Evolutionary conservation across 495 filamentous ascomycete genomes (phyloP).

Genomic region (Beverwykella pulmonaria): DNA sequence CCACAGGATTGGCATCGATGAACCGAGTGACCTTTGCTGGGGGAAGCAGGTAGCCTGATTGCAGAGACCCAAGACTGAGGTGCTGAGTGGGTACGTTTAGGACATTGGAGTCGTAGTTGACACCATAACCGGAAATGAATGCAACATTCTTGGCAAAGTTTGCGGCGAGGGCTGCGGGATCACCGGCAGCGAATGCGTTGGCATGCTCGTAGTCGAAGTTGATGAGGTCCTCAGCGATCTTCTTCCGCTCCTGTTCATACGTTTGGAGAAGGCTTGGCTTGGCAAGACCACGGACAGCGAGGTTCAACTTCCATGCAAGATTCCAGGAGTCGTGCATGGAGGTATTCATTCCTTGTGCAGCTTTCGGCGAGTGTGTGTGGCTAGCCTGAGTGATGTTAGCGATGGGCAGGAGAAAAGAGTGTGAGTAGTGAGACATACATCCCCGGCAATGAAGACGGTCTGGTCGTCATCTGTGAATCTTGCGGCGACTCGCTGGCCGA

Average conservation of each 20-base stretch:
- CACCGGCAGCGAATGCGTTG: conserved; percentile 35
- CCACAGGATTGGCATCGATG: conserved; percentile 70
- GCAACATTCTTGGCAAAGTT: conserved; percentile 39
- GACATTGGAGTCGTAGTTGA: conserved; percentile 62
- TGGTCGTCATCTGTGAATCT: conserved; percentile 32
- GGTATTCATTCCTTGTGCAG: conserved; percentile 43
- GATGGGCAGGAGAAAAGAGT: background rate
- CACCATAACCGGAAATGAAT: conserved; percentile 53
- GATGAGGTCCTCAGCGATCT: conserved; percentile 40
- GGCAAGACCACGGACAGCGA: conserved; percentile 35
- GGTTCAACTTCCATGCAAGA: conserved; percentile 42
- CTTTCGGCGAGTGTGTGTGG: conserved; percentile 42
- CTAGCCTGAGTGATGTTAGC: conserved; percentile 5
- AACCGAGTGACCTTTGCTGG: conserved; percentile 68
- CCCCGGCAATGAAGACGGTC: conserved; percentile 39
- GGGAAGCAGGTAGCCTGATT: conserved; percentile 62
- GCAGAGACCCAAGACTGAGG: conserved; percentile 45
- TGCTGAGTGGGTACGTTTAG: conserved; percentile 51
- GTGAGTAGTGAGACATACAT: conserved; percentile 7
- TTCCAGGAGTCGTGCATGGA: conserved; percentile 42
- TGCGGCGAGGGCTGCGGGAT: conserved; percentile 33
- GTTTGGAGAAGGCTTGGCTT: conserved; percentile 37
- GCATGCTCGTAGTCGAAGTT: conserved; percentile 41
- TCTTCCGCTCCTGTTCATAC: conserved; percentile 39
- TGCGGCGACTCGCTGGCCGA: conserved; percentile 36